Conservation (phyloP, 345 rosid genomes). For the Melastoma malabathricum region DNA sequence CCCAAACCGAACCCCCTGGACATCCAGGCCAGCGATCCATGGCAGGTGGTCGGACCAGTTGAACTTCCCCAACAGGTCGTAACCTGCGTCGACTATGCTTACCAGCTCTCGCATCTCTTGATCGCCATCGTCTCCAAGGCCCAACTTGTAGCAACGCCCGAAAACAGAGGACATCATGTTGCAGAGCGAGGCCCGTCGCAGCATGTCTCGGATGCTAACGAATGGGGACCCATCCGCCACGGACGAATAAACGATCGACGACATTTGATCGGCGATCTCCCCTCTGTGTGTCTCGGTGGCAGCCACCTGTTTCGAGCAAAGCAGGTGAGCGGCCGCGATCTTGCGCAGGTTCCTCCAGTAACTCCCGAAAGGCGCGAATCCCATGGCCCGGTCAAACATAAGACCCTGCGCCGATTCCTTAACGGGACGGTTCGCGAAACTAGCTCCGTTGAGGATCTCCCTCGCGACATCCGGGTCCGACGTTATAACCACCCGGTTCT, state of each 20-base stretch:
- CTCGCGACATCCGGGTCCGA: constrained; percentile 36
- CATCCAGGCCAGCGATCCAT: constrained; percentile 29
- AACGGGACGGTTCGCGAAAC: constrained; percentile 39
- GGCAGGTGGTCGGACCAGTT: constrained; percentile 50
- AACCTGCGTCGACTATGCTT: constrained; percentile 38
- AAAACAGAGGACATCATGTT: constrained; percentile 46
- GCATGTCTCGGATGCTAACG: constrained; percentile 17
- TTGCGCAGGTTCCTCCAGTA: constrained; percentile 39
- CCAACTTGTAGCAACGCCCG: constrained; percentile 23
- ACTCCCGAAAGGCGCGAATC: constrained; percentile 43
- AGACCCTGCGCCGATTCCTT: constrained; percentile 39
- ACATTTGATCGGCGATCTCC: constrained; percentile 28
- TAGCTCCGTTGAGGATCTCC: constrained; percentile 35
- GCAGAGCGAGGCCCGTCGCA: constrained; percentile 33
- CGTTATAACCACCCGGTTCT: constrained; percentile 23
- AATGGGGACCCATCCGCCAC: background rate
- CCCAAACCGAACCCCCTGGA: constrained; percentile 27
- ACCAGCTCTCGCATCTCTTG: constrained; percentile 18
- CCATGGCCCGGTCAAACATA: constrained; percentile 41
- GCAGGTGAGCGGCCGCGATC: constrained; percentile 37
- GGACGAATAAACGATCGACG: constrained; percentile 8
- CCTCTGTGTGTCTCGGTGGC: constrained; percentile 20
- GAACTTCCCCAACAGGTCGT: constrained; percentile 28
- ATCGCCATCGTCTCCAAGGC: constrained; percentile 1
- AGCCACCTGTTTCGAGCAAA: constrained; percentile 31